Evolutionary conservation across 352 stramenopile species (phyloP).

Genomic region (Globisporangium cederbergense): DNA sequence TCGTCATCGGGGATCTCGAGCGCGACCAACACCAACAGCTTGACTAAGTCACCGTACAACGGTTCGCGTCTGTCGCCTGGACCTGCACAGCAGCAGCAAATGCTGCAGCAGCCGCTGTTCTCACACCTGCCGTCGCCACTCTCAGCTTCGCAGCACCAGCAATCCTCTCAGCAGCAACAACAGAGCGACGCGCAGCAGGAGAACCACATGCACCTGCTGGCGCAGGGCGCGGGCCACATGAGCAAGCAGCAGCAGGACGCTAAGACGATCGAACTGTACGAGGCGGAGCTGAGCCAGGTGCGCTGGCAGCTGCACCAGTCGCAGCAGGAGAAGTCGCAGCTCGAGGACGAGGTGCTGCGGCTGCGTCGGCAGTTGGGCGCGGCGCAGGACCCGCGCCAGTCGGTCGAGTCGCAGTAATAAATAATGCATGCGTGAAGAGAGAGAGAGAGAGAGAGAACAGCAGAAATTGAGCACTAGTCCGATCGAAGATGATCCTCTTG

Average conservation of each 20-base stretch:
- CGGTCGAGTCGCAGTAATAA: slow-evolving; percentile 4
- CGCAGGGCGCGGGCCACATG: slow-evolving; percentile 50
- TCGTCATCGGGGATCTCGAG: slow-evolving; percentile 1
- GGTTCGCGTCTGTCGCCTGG: slow-evolving; percentile 20
- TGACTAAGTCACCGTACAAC: slow-evolving; percentile 21
- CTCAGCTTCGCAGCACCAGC: slow-evolving; percentile 16
- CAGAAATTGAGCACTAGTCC: too few species aligned
- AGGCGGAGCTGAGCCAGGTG: slow-evolving; percentile 65
- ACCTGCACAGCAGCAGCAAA: neutral
- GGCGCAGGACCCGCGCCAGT: slow-evolving; percentile 3
- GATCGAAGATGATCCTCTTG: too few species aligned
- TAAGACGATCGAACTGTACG: slow-evolving; percentile 49
- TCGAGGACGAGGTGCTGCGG: slow-evolving; percentile 65
- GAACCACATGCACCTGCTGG: slow-evolving; percentile 68
- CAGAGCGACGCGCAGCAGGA: slow-evolving; percentile 18
- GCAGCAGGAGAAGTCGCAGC: slow-evolving; percentile 65
- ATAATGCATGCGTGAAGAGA: too few species aligned
- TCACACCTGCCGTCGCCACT: slow-evolving; percentile 28
- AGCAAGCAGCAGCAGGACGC: slow-evolving; percentile 54
- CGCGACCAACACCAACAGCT: slow-evolving; percentile 16
- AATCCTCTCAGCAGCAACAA: slow-evolving; percentile 10
- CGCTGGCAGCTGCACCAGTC: slow-evolving; percentile 66
- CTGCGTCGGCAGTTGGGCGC: slow-evolving; percentile 46
- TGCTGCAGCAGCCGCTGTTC: slow-evolving; percentile 39
- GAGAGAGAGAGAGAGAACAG: too few species aligned